Base-by-base conservation (phyloP, 148 eudicot genomes). In the Polygonum aviculare region DNA sequence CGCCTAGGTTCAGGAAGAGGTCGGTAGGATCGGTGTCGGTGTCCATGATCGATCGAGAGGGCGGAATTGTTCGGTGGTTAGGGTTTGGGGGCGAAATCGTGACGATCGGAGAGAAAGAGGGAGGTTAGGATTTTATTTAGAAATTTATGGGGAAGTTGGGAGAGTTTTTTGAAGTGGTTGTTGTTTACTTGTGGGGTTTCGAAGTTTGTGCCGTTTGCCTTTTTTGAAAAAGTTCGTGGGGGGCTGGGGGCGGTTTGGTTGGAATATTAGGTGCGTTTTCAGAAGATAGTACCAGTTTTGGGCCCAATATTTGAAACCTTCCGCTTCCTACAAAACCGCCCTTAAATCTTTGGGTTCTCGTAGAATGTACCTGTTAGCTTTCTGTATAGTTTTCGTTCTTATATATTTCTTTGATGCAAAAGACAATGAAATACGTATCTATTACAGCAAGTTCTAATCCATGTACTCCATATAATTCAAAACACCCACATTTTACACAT, bases 1-100 rank as follows among this genome's bases (percentile, higher is more conserved):
- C 39, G 41, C 79, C 79, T 2, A 69, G 81, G 76, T 70, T 72
- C 55, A 80, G 57, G 62, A 80, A 80, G 12, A 77, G 19, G 21
- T 10, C 35, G 11, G 73, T 78, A 41, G 79, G 82, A 72, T 80
- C 82, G 33, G 31, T 7, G 31, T 74, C 76, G 33, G 31, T 7
- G 31, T 74, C 76, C 75, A 67, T 67, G 15, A 65, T 35, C 2
- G 70, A 65, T 65, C 65, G 18, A 65, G 12, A 65, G 35, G 7
- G n/a, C 36, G 67, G 26, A n/a, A 55, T 4, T 4, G 10, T n/a
- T n/a, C 19, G 12, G 12, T 21, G 36, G 36, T 65, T 67, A 67
- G 72, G 72, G 72, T 67, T 67, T 36, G 4, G 67, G 18, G 19
- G 16, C 1, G 19, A 67, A 36, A 67, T n/a, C 3, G 14, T 2